These are phyloP conservation scores for Kalmusia sp. DNA, from an alignment of 2,329 filamentous ascomycete species.

Conservation along the genomic window DNA sequence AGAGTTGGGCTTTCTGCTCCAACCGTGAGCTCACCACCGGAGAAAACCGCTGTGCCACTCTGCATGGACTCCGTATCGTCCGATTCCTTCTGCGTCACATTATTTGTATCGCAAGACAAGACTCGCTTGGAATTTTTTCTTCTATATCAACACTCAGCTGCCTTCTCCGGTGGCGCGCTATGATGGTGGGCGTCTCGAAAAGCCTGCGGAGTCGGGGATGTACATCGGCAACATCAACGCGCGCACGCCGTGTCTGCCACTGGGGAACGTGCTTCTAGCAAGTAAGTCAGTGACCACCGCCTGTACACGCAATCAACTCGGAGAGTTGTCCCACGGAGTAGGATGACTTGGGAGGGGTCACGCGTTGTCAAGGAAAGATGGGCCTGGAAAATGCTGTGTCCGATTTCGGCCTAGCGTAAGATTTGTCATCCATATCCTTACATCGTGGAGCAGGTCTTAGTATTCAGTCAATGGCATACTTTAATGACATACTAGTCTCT, in stretches of 20 bases:
- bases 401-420: too few species aligned
- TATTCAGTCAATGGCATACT: too few species aligned
- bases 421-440: too few species aligned
- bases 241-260: not conserved
- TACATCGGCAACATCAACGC: conserved; percentile 1
- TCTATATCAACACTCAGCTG: not conserved
- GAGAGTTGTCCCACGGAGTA: too few species aligned
- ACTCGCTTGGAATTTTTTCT: not conserved
- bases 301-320: too few species aligned
- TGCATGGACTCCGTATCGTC: conserved; percentile 4
- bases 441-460: too few species aligned
- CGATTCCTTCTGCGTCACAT: not conserved
- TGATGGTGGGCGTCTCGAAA: not conserved
- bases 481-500: too few species aligned
- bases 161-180: not conserved
- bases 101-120: not conserved
- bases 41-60: conserved; percentile 3
- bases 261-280: too few species aligned
- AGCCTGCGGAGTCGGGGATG: not conserved
- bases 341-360: too few species aligned
- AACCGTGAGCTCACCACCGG: not conserved
- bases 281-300: too few species aligned
- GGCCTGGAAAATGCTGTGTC: too few species aligned
- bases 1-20: not conserved
- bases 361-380: too few species aligned